These are phyloP conservation scores for Phytopythium sindhum DNA, from an alignment of 352 stramenopile genomes.

Conservation along the genomic window DNA sequence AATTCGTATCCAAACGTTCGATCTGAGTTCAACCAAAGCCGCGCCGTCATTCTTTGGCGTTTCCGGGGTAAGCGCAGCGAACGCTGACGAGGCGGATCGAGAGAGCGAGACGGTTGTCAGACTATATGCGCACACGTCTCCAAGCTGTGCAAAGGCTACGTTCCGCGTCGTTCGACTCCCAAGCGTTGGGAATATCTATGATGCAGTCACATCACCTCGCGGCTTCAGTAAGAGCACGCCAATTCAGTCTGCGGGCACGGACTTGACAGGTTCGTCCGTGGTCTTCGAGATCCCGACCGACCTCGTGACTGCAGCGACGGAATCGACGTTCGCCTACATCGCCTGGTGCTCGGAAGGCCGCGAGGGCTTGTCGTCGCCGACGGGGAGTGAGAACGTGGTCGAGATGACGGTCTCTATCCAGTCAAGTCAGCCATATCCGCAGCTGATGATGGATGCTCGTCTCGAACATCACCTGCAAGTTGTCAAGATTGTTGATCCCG, in stretches of 20 bases:
- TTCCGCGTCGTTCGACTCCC: conserved; percentile 13
- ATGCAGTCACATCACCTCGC: neutral
- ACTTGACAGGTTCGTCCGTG: conserved; percentile 7
- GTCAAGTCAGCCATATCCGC: conserved; percentile 12
- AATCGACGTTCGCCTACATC: conserved; percentile 13
- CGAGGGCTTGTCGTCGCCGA: neutral
- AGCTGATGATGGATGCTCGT: conserved; percentile 18
- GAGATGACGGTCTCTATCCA: conserved; percentile 8
- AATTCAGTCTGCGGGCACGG: neutral
- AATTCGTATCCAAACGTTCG: conserved; percentile 13
- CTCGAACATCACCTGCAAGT: conserved; percentile 18
- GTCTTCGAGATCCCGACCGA: conserved; percentile 9
- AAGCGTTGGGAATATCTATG: neutral
- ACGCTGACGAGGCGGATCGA: conserved; percentile 3
- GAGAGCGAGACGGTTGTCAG: conserved; percentile 3
- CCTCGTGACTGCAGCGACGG: neutral
- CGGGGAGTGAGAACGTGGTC: neutral
- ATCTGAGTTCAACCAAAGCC: neutral
- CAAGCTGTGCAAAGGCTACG: neutral
- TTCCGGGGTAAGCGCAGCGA: conserved; percentile 10
- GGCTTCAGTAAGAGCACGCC: neutral
- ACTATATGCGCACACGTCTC: conserved; percentile 2
- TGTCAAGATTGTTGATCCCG: conserved; percentile 20
- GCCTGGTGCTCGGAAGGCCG: neutral
- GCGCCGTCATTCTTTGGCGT: conserved; percentile 10